Percentiles rank a stretch among this genome's conserved stretches.
phyloP scores from a whole-genome alignment of 1,284 basidiomycete genomes.

The Rhodotorula sp. region DNA sequence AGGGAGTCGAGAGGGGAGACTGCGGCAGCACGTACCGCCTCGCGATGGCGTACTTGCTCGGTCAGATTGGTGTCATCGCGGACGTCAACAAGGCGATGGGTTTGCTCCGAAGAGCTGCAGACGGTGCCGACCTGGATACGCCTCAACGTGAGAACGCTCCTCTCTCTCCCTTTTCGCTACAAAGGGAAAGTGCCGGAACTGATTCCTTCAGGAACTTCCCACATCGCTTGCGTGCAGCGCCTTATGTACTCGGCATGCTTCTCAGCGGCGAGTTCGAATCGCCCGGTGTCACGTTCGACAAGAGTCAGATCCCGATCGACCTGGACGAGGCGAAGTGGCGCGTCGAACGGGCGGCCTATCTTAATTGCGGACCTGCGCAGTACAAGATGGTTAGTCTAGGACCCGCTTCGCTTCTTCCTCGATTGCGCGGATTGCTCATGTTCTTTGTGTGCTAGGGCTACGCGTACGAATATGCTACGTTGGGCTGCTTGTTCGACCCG shows the following conservation, averaged over 20 bases:
- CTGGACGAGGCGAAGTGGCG: constrained; percentile 55
- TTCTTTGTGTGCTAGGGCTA: constrained; percentile 57
- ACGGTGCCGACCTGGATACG: constrained; percentile 61
- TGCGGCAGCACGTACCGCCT: constrained; percentile 61
- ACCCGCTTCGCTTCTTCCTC: no score
- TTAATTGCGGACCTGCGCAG: constrained; percentile 82
- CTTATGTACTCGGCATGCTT: constrained; percentile 71
- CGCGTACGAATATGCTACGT: constrained; percentile 83
- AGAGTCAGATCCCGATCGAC: constrained; percentile 54
- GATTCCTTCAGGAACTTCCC: not conserved
- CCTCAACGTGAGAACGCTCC: constrained; percentile 34
- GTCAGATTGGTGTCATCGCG: constrained; percentile 68
- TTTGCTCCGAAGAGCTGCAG: constrained; percentile 73
- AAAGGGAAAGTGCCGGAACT: not conserved
- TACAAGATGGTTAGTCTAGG: constrained; percentile 65
- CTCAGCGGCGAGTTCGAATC: constrained; percentile 69
- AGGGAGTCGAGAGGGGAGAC: constrained; percentile 67
- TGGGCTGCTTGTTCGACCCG: constrained; percentile 83
- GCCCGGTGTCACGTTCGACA: constrained; percentile 48
- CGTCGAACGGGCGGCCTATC: constrained; percentile 57
- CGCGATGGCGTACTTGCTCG: constrained; percentile 85
- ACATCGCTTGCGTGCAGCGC: constrained; percentile 15
- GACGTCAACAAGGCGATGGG: constrained; percentile 64
- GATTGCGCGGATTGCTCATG: not conserved
- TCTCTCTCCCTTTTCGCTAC: not conserved